Conservation (phyloP, 768 basidiomycete species). For the Pisolithus albus region DNA sequence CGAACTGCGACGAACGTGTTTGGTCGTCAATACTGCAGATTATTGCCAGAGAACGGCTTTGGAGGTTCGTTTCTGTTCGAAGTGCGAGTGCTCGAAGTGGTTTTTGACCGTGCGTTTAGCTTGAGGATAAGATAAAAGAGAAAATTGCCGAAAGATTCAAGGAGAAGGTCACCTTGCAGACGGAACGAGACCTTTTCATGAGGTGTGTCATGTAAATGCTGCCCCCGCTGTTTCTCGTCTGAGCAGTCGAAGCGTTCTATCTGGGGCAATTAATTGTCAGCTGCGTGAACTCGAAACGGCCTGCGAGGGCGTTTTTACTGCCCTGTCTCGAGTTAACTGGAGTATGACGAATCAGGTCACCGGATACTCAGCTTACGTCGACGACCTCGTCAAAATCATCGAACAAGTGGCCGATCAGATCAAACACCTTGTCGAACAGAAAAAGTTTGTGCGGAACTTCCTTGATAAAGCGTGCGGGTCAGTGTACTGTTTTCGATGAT, state of each 20-base stretch:
- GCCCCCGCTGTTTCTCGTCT: not conserved
- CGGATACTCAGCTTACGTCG: conserved; percentile 75
- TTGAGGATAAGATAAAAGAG: conserved; percentile 87
- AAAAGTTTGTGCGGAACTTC: conserved; percentile 90
- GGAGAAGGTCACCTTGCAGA: conserved; percentile 75
- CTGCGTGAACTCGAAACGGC: conserved; percentile 82
- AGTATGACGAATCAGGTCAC: conserved; percentile 72
- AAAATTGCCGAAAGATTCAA: conserved; percentile 72
- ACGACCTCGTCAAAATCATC: conserved; percentile 65
- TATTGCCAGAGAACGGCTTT: conserved; percentile 90
- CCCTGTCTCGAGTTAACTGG: conserved; percentile 79
- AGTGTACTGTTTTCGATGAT: conserved; percentile 9
- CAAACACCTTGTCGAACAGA: conserved; percentile 81
- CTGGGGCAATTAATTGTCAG: conserved; percentile 71
- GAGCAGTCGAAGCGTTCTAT: conserved; percentile 56
- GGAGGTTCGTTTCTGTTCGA: conserved; percentile 46
- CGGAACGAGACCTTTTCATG: conserved; percentile 84
- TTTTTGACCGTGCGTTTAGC: conserved; percentile 34
- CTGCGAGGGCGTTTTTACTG: conserved; percentile 71
- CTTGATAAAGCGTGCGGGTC: conserved; percentile 92
- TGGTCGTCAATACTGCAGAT: conserved; percentile 95
- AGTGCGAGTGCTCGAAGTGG: not conserved
- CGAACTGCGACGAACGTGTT: conserved; percentile 75
- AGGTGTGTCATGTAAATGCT: conserved; percentile 43
- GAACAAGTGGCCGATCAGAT: conserved; percentile 74